Evolutionary conservation across 139 green algal species (phyloP).

Genomic region (Bryopsis sp.): DNA sequence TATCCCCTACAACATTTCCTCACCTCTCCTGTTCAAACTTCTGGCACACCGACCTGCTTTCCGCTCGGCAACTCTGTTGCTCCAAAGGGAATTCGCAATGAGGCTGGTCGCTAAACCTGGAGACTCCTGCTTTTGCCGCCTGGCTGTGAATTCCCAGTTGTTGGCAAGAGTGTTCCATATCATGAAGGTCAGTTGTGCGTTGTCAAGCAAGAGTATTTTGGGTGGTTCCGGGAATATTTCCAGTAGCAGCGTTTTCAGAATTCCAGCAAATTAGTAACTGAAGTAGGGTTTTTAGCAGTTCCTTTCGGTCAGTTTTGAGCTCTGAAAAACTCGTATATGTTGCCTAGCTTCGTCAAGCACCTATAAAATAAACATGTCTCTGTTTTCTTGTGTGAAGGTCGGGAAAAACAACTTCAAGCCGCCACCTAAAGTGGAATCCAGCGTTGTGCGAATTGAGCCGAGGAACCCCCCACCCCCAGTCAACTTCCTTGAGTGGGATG

Average conservation of each 20-base stretch:
- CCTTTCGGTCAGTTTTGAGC: too few species aligned
- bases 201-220: slow-evolving; percentile 20
- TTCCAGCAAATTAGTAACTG: too few species aligned
- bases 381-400: slow-evolving; percentile 40
- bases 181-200: slow-evolving; percentile 41
- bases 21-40: slow-evolving; percentile 97
- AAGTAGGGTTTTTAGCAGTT: too few species aligned
- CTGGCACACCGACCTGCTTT: slow-evolving; percentile 78
- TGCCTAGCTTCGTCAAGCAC: too few species aligned
- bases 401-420: slow-evolving; percentile 94
- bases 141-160: slow-evolving; percentile 95
- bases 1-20: slow-evolving; percentile 99
- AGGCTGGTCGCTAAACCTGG: slow-evolving; percentile 83
- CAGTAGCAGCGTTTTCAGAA: too few species aligned
- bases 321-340: too few species aligned
- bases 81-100: slow-evolving; percentile 99
- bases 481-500: slow-evolving; percentile 97
- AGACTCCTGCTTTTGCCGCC: slow-evolving; percentile 80
- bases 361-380: slow-evolving; percentile 13
- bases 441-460: slow-evolving; percentile 95
- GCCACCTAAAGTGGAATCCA: slow-evolving; percentile 95
- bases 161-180: slow-evolving; percentile 68
- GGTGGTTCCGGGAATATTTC: neutral
- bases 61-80: slow-evolving; percentile 96
- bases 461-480: slow-evolving; percentile 83